phyloP scores from a whole-genome alignment of 2,329 filamentous ascomycete genomes.

The Cytospora schulzeri region DNA sequence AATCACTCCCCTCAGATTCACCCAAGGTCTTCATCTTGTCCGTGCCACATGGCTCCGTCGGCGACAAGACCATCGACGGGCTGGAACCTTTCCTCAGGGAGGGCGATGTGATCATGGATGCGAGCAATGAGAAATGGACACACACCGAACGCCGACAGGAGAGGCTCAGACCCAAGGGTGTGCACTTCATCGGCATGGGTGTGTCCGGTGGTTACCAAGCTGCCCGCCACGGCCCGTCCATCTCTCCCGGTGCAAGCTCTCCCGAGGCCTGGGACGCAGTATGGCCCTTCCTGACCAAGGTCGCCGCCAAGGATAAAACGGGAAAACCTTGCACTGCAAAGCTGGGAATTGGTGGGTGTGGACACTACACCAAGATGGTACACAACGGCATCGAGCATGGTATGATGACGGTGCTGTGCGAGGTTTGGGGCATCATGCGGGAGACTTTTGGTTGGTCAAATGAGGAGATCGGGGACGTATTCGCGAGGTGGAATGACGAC shows the following conservation, averaged over 20 bases:
- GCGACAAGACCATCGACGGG: conserved; percentile 41
- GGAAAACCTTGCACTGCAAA: conserved; percentile 62
- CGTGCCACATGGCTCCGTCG: conserved; percentile 48
- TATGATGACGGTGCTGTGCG: conserved; percentile 66
- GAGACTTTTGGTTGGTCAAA: conserved; percentile 59
- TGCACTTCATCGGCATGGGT: conserved; percentile 69
- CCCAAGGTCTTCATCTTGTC: conserved; percentile 56
- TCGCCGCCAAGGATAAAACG: conserved; percentile 63
- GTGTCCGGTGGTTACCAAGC: conserved; percentile 72
- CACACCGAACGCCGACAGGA: conserved; percentile 65
- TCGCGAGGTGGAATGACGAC: conserved; percentile 58
- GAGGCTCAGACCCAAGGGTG: conserved; percentile 56
- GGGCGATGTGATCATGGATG: conserved; percentile 69
- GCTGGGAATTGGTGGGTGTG: conserved; percentile 63
- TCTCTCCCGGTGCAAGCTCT: conserved; percentile 64
- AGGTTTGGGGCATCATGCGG: conserved; percentile 66
- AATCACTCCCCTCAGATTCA: conserved; percentile 42
- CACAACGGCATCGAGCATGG: conserved; percentile 76
- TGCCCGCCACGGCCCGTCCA: conserved; percentile 65
- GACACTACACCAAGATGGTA: conserved; percentile 76
- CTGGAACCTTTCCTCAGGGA: conserved; percentile 51
- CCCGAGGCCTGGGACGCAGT: conserved; percentile 57
- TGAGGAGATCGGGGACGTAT: conserved; percentile 61
- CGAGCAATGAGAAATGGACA: conserved; percentile 67
- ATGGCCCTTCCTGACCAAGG: conserved; percentile 61